These are phyloP conservation scores for Daldinia eschscholtzii DNA, from an alignment of 2,329 filamentous ascomycete species.

Conservation along the genomic window DNA sequence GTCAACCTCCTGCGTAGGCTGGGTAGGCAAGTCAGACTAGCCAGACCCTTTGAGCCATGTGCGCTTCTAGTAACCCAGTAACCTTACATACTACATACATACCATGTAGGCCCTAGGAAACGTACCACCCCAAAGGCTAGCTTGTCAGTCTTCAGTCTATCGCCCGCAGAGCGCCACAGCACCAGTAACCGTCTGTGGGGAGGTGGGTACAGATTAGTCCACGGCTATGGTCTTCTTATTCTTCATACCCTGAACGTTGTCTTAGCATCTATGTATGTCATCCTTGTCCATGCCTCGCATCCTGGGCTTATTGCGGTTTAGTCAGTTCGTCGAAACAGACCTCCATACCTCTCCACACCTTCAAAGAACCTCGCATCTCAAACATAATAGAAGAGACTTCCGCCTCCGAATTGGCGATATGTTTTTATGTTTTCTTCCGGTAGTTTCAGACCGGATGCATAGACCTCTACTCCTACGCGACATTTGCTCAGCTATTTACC, in stretches of 20 bases:
- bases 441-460: constrained; percentile 21
- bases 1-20: constrained; percentile 20
- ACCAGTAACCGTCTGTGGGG: constrained; percentile 47
- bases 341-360: constrained; percentile 45
- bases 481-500: neutral
- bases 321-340: constrained; percentile 52
- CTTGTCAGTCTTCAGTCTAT: constrained; percentile 3
- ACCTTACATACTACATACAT: constrained; percentile 24
- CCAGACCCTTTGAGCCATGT: constrained; percentile 53
- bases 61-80: constrained; percentile 46
- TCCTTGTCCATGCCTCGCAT: constrained; percentile 56
- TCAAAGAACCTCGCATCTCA: constrained; percentile 51
- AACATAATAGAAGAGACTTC: constrained; percentile 52
- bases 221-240: constrained; percentile 38
- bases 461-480: constrained; percentile 11
- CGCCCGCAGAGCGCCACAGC: constrained; percentile 46
- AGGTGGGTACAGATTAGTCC: constrained; percentile 45
- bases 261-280: constrained; percentile 53
- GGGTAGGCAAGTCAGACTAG: constrained; percentile 16
- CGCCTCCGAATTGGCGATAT: constrained; percentile 45
- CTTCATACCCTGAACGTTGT: constrained; percentile 50
- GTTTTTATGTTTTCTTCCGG: constrained; percentile 23
- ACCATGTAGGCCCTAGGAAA: constrained; percentile 8
- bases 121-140: constrained; percentile 35
- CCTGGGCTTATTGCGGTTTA: constrained; percentile 56